Conservation (phyloP, 2,329 filamentous ascomycete genomes). For the Hymenoscyphus scutula region DNA sequence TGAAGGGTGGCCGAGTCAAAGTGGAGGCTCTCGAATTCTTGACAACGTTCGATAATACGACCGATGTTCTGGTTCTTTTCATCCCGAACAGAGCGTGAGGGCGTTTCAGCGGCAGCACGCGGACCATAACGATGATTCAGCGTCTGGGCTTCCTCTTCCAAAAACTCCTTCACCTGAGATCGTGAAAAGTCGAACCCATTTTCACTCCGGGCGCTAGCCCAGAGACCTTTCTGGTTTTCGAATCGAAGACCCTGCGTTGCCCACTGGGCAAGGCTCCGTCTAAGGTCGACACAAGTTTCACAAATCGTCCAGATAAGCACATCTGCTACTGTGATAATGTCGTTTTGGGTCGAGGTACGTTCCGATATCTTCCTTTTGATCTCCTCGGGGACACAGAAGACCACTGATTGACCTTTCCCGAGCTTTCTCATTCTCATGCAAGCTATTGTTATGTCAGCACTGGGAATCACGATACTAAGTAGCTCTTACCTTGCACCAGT, state of each 20-base stretch:
- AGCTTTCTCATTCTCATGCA: constrained; percentile 71
- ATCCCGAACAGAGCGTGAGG: neutral
- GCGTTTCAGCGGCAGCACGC: neutral
- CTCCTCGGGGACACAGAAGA: constrained; percentile 56
- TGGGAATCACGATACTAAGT: neutral
- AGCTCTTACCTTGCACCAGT: constrained; percentile 58
- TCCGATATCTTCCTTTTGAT: constrained; percentile 52
- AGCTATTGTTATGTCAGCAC: constrained; percentile 41
- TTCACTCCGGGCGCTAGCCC: neutral
- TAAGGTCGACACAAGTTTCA: constrained; percentile 52
- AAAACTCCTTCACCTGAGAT: constrained; percentile 42
- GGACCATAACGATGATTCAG: constrained; percentile 50
- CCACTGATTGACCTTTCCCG: constrained; percentile 62
- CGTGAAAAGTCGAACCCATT: constrained; percentile 7
- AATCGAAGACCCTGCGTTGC: constrained; percentile 55
- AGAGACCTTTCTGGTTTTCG: constrained; percentile 34
- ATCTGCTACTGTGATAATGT: constrained; percentile 47
- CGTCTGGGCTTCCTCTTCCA: constrained; percentile 54
- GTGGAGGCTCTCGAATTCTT: constrained; percentile 36
- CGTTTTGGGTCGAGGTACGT: neutral
- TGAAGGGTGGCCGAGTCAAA: constrained; percentile 44
- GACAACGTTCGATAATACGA: constrained; percentile 38
- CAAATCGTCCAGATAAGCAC: constrained; percentile 59
- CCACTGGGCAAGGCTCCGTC: constrained; percentile 56
- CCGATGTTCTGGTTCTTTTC: neutral